Evolutionary conservation across 768 basidiomycete genomes (phyloP).

Genomic region (Lyophyllum shimeji): DNA sequence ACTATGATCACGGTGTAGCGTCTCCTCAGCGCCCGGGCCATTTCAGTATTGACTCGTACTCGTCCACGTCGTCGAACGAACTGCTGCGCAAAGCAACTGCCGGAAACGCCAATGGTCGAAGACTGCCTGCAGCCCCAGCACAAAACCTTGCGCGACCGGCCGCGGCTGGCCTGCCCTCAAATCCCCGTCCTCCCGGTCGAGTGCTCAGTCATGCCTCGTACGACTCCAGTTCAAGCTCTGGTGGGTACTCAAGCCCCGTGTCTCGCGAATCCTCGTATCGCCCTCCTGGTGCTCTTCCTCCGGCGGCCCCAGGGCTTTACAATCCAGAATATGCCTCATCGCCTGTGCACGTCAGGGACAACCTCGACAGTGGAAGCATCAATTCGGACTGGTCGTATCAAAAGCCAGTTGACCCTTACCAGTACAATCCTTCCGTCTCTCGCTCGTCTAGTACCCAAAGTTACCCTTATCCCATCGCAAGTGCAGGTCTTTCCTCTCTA

Average conservation of each 20-base stretch:
- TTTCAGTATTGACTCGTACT: slow-evolving; percentile 26
- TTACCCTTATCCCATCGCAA: slow-evolving; percentile 8
- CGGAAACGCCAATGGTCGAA: slow-evolving; percentile 23
- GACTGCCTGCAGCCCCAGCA: slow-evolving; percentile 24
- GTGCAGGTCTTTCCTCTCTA: neutral
- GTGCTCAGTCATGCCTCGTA: slow-evolving; percentile 13
- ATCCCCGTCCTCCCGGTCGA: slow-evolving; percentile 16
- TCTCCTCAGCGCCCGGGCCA: slow-evolving; percentile 21
- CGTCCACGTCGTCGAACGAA: slow-evolving; percentile 25
- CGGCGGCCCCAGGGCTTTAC: slow-evolving; percentile 25
- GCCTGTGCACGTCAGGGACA: slow-evolving; percentile 1
- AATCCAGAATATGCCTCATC: slow-evolving; percentile 8
- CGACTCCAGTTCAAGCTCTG: slow-evolving; percentile 19
- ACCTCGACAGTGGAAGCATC: slow-evolving; percentile 9
- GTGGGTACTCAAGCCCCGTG: slow-evolving; percentile 20
- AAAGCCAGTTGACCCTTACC: slow-evolving; percentile 16
- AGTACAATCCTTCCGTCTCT: slow-evolving; percentile 9
- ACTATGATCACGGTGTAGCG: slow-evolving; percentile 24
- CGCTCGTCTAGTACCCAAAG: slow-evolving; percentile 11
- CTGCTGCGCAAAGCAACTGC: slow-evolving; percentile 27
- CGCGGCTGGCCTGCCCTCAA: slow-evolving; percentile 17
- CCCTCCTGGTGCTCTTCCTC: slow-evolving; percentile 30
- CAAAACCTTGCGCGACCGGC: slow-evolving; percentile 16
- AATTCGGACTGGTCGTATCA: slow-evolving; percentile 16
- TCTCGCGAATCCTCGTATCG: slow-evolving; percentile 21